Percentiles rank a stretch among this genome's conserved stretches.
Evolutionary conservation across 148 eudicot species (phyloP).

Genomic region (Rhododendron molle): DNA sequence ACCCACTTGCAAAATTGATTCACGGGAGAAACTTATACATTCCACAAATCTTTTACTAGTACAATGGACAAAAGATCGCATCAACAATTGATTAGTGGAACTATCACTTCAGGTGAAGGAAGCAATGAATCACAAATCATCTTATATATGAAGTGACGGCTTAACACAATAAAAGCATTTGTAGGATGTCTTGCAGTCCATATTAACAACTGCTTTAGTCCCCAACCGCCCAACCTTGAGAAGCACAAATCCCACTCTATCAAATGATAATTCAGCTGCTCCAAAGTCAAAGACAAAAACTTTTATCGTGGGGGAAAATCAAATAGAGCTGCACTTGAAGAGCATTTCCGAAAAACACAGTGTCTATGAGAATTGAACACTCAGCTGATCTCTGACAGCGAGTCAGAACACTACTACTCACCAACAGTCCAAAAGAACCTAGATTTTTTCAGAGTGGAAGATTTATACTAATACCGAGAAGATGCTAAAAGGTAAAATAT

Average conservation of each 20-base stretch:
- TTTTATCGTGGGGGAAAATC: neutral
- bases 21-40: neutral
- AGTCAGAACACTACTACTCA: neutral
- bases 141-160: neutral
- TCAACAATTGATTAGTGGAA: neutral
- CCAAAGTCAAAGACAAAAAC: neutral
- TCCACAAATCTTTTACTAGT: neutral
- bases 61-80: neutral
- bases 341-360: neutral
- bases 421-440: neutral
- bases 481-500: neutral
- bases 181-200: neutral
- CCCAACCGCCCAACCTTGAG: neutral
- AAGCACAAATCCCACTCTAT: neutral
- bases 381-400: neutral
- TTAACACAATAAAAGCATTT: neutral
- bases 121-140: neutral
- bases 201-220: neutral
- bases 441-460: neutral
- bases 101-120: neutral
- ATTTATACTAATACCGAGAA: neutral
- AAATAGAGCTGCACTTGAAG: neutral
- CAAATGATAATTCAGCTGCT: neutral
- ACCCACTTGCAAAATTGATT: neutral
- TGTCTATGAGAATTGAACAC: neutral